Conservation (phyloP, 257 asterid genomes). For the Salvia rosmarinus region DNA sequence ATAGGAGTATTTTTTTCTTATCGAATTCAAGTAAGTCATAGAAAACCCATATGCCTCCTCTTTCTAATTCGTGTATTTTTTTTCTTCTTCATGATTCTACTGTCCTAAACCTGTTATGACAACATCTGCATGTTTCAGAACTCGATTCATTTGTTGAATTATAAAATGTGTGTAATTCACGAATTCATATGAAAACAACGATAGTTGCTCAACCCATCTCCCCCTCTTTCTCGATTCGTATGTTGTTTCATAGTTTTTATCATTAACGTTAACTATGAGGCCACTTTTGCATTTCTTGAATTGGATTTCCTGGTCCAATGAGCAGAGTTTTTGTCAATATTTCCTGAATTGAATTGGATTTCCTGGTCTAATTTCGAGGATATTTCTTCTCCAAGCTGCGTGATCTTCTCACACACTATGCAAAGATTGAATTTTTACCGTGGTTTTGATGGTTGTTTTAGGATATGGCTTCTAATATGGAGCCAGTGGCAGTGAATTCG, state of each 20-base stretch:
- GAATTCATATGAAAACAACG: conserved; percentile 22
- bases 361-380: neutral
- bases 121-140: conserved; percentile 33
- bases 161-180: conserved; percentile 12
- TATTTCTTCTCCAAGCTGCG: neutral
- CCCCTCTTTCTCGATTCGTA: conserved; percentile 25
- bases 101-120: conserved; percentile 20
- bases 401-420: neutral
- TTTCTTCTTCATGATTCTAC: conserved; percentile 27
- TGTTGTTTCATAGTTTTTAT: conserved; percentile 7
- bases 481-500: conserved; percentile 80
- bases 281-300: conserved; percentile 24
- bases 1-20: conserved; percentile 24
- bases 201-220: conserved; percentile 24
- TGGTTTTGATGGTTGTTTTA: conserved; percentile 32
- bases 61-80: conserved; percentile 19
- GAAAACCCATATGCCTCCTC: conserved; percentile 19
- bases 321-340: neutral
- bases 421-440: conserved; percentile 23
- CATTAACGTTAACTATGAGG: neutral
- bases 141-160: conserved; percentile 20
- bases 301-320: conserved; percentile 17
- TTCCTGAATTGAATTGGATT: too few species aligned
- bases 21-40: conserved; percentile 55
- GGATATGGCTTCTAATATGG: conserved; percentile 64